Evolutionary conservation across 352 stramenopile species (phyloP), one percentile per base, ranked within the genome.

Genomic region (Pythium apleroticum): DNA sequence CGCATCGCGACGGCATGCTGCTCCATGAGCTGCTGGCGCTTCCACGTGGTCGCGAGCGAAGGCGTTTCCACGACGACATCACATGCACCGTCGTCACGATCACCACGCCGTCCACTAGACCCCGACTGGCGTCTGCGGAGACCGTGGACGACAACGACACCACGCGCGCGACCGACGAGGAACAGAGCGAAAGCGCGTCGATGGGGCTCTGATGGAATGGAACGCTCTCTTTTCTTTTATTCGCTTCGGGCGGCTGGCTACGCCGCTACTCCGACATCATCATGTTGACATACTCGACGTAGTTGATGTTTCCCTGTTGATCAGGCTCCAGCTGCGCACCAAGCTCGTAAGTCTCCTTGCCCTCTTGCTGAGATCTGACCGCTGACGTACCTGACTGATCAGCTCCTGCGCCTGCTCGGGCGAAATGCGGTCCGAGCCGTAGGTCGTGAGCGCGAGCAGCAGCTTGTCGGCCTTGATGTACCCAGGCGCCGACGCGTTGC

Each of bases 241-340:
- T 25, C 37, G 19, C n/a, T 64, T 52, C 20, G 10, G 12, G 45
- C 20, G 46, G 17, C 35, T 41, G 20, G 6, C 31, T 41, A 39
- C n/a, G 4, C 33, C 1, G 19, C 68, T 84, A 91, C 73, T 94
- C 81, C 15, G 77, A 84, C 91, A 98, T 97, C 91, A 98, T 98
- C 84, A 98, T 98, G 66, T 97, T 97, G 11, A 98, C 87, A 69
- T 98, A 98, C 54, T 97, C 90, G 19, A 93, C 61, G 67, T 97
- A 98, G 75, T 98, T 97, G 68, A 98, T 95, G 65, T 96, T 86
- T 20, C 91, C 93, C 46, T 97, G 84, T 49, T 88, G 80, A 62
- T 98, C 93, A 20, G 89, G 88, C 63, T 98, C 91, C 4, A 98
- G 76, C 86, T 98, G 30, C 8, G 12, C 15, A 25, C 55, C 45